These are phyloP conservation scores for Aureobasidium mangrovei DNA, from an alignment of 2,329 filamentous ascomycete species.

Conservation along the genomic window DNA sequence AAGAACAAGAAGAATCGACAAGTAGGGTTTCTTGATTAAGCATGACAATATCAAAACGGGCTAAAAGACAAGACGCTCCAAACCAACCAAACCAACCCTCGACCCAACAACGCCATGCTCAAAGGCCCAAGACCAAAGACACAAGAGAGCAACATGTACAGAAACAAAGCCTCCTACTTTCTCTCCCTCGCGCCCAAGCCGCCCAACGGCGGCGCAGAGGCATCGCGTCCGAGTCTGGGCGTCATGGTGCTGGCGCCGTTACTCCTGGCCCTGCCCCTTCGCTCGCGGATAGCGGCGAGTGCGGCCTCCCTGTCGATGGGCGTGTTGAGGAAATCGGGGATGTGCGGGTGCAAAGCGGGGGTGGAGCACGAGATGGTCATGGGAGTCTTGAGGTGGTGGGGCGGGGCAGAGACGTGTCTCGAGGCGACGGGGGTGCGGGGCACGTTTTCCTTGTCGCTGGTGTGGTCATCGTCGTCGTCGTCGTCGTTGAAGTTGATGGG, in stretches of 20 bases:
- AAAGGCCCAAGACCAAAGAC: background rate
- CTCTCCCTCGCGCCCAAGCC: background rate
- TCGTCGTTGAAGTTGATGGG: constrained; percentile 17
- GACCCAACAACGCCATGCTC: constrained; percentile 1
- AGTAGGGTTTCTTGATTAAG: no score
- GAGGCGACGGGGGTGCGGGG: constrained; percentile 23
- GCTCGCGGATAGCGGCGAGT: constrained; percentile 64
- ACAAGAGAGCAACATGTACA: background rate
- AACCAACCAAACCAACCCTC: background rate
- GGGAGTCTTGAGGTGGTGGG: constrained; percentile 23
- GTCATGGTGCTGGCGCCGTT: background rate
- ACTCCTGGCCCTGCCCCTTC: constrained; percentile 61
- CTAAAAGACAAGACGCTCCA: background rate
- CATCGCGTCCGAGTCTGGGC: background rate
- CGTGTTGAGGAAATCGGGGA: constrained; percentile 27
- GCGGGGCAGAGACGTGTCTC: constrained; percentile 19
- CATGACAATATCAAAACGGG: no score
- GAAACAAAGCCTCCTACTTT: background rate
- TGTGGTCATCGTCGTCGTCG: constrained; percentile 13
- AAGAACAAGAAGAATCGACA: background rate
- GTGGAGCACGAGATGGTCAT: constrained; percentile 22
- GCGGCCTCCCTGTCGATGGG: constrained; percentile 57
- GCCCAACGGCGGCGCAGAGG: background rate
- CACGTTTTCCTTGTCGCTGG: constrained; percentile 15
- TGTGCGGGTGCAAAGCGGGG: constrained; percentile 1